Evolutionary conservation across 257 asterid species (phyloP).

Genomic region (Handroanthus guayacan): DNA sequence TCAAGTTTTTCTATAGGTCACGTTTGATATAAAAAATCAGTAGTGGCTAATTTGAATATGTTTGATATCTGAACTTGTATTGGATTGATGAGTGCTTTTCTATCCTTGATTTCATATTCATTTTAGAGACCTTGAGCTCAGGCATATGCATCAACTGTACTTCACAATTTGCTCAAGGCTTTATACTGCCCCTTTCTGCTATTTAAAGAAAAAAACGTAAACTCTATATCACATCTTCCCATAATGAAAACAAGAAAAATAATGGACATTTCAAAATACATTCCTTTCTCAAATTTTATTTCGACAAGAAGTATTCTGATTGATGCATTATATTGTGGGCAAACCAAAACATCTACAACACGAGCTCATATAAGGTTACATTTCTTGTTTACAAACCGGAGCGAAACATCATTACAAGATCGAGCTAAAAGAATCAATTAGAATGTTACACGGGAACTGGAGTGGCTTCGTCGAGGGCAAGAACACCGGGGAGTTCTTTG

Average conservation of each 20-base stretch:
- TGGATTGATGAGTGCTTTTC: too few species aligned
- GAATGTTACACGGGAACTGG: constrained; percentile 19
- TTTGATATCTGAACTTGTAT: too few species aligned
- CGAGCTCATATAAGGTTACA: not conserved
- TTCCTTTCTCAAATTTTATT: not conserved
- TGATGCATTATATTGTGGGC: not conserved
- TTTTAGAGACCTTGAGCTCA: not conserved
- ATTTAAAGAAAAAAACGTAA: not conserved
- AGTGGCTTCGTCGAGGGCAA: constrained; percentile 30
- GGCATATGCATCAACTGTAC: not conserved
- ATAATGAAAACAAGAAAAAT: not conserved
- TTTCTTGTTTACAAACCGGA: constrained; percentile 15
- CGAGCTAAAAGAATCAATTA: not conserved
- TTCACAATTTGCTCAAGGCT: constrained; percentile 14
- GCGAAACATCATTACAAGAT: not conserved
- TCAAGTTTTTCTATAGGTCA: too few species aligned
- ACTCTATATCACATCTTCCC: not conserved
- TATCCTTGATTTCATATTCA: too few species aligned
- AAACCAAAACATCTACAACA: constrained; percentile 16
- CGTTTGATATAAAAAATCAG: too few species aligned
- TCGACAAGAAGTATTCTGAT: not conserved
- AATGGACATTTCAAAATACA: not conserved
- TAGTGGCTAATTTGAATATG: too few species aligned
- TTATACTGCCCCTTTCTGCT: not conserved
- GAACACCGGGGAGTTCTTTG: constrained; percentile 32